phyloP scores from a whole-genome alignment of 2,329 filamentous ascomycete genomes.

The Cercospora zeae-maydis region DNA sequence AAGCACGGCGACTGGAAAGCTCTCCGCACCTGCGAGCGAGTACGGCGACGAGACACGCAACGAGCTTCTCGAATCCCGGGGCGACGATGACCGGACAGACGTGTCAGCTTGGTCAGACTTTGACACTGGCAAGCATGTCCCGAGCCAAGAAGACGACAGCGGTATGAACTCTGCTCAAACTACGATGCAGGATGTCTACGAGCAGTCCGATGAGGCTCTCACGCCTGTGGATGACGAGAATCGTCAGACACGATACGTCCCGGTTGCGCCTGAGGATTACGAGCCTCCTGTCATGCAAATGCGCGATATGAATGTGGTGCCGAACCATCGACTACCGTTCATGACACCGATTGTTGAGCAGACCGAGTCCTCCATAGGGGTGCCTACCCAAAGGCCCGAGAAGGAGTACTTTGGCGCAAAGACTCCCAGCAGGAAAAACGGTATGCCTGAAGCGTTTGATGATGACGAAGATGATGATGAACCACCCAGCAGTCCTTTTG shows the following conservation, averaged over 20 bases:
- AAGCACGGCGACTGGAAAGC: conserved; percentile 70
- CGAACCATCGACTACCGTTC: conserved; percentile 89
- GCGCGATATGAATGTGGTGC: conserved; percentile 72
- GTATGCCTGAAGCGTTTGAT: conserved; percentile 36
- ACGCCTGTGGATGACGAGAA: conserved; percentile 47
- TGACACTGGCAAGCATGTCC: conserved; percentile 67
- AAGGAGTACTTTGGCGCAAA: conserved; percentile 63
- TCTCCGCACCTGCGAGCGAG: conserved; percentile 61
- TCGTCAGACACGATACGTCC: conserved; percentile 64
- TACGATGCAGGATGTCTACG: conserved; percentile 37
- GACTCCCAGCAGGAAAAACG: conserved; percentile 66
- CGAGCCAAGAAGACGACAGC: conserved; percentile 44
- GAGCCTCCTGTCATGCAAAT: conserved; percentile 70
- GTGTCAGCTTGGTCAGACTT: conserved; percentile 88
- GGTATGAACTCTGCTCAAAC: conserved; percentile 34
- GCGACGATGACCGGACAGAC: conserved; percentile 39
- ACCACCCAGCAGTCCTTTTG: conserved; percentile 67
- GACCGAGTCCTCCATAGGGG: conserved; percentile 80
- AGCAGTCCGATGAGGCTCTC: conserved; percentile 37
- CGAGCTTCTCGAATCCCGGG: conserved; percentile 47
- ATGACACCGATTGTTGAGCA: conserved; percentile 98
- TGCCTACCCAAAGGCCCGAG: conserved; percentile 55
- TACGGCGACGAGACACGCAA: conserved; percentile 59
- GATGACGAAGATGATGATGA: conserved; percentile 46
- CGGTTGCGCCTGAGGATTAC: conserved; percentile 81